Base-by-base conservation (phyloP, 345 rosid species). In the Populus davidiana region DNA sequence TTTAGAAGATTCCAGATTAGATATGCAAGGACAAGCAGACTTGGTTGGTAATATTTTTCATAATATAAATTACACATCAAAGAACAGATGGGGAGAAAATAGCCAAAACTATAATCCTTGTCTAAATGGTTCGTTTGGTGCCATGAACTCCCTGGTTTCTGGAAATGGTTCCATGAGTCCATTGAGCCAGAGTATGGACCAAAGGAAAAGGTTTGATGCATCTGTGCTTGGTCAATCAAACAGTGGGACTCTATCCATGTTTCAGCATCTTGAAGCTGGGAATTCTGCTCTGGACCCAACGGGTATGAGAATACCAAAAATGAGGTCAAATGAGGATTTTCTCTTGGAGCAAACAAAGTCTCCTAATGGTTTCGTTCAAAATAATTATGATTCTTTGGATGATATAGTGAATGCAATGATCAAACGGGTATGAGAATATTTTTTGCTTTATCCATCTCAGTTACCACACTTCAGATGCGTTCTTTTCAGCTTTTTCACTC, bases 331-430 rank as follows among this genome's bases (percentile, higher is more conserved):
- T 16, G 85, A 86, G 61, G 86, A 81, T 52, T 81, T 54, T 68
- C 72, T 80, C 59, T 70, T 79, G 43, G 91, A 87, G 69, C 91
- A 88, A 74, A 62, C 74, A 18, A 88, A 90, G 86, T 47, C 87
- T 20, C 89, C 83, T n/a, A 86, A 85, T 80, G 81, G 83, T 54
- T 82, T 85, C 73, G 68, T 74, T 36, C 87, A 89, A 38, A 84
- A 84, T 33, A 84, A 79, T 74, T 86, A 86, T 3, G 93, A 88
- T 17, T 85, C 90, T 35, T 77, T 93, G 74, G 97, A 92, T 74
- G 97, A 91, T 68, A 83, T 96, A 27, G 81, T 90, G 94, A 85
- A 80, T 61, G 86, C 87, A 67, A 85, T 89, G 91, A 80, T 88
- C 77, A 92, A 90, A 80, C 87, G 85, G 91, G 99, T 93, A 86